Evolutionary conservation across 2,329 filamentous ascomycete species (phyloP).

Genomic region (Phyllosticta ampelicida): DNA sequence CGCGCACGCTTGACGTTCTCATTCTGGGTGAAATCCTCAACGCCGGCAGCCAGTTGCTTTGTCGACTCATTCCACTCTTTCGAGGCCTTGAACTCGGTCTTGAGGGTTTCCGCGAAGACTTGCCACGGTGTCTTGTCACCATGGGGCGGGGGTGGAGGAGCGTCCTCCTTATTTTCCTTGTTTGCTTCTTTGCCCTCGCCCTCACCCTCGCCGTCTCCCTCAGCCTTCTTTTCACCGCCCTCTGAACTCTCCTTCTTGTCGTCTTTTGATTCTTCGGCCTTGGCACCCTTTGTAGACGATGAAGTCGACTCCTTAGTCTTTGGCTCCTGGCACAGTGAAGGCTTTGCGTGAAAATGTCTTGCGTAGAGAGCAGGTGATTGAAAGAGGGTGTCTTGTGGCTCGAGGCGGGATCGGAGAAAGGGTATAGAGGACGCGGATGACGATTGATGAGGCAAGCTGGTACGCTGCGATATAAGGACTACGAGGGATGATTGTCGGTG

Average conservation of each 20-base stretch:
- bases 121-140: slow-evolving; percentile 98
- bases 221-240: slow-evolving; percentile 22
- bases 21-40: slow-evolving; percentile 86
- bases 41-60: slow-evolving; percentile 80
- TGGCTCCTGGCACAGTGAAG: slow-evolving; percentile 22
- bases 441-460: slow-evolving; percentile 13
- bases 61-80: slow-evolving; percentile 99
- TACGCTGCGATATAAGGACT: slow-evolving; percentile 16
- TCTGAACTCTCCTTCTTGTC: slow-evolving; percentile 29
- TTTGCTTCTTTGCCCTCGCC: slow-evolving; percentile 38
- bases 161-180: slow-evolving; percentile 45
- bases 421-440: slow-evolving; percentile 19
- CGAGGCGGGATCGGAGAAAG: slow-evolving; percentile 34
- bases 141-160: slow-evolving; percentile 80
- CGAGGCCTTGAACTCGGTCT: slow-evolving; percentile 85
- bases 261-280: slow-evolving; percentile 24
- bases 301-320: slow-evolving; percentile 16
- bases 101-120: slow-evolving; percentile 95
- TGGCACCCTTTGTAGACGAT: slow-evolving; percentile 19
- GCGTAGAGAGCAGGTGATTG: slow-evolving; percentile 32
- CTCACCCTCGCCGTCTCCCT: slow-evolving; percentile 36
- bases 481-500: slow-evolving; percentile 37
- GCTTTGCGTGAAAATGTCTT: slow-evolving; percentile 35
- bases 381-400: slow-evolving; percentile 29
- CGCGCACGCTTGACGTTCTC: slow-evolving; percentile 79